Conservation (phyloP, 192 early-diverging fungal genomes). For the Linnemannia schmuckeri region DNA sequence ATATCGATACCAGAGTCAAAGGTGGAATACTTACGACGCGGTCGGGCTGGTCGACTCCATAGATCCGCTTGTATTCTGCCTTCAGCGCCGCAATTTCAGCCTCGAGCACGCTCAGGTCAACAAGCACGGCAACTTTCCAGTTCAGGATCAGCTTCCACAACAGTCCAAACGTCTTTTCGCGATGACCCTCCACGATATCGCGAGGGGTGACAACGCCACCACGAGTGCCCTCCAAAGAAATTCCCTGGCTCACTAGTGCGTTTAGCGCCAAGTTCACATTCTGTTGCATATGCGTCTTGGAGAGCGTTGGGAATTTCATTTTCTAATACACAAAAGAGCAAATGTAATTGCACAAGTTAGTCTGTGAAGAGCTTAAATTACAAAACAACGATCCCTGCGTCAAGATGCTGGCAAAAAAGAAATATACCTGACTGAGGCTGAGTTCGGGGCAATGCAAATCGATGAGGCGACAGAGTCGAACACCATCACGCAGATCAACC, state of each 20-base stretch:
- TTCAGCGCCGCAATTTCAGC: constrained; percentile 38
- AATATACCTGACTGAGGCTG: constrained; percentile 31
- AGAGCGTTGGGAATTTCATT: constrained; percentile 55
- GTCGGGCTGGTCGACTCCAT: constrained; percentile 39
- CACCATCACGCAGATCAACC: constrained; percentile 50
- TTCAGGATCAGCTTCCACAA: constrained; percentile 58
- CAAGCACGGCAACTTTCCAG: constrained; percentile 53
- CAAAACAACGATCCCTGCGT: neutral
- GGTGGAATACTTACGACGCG: constrained; percentile 28
- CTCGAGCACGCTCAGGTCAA: constrained; percentile 46
- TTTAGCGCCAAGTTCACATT: constrained; percentile 51
- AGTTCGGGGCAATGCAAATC: constrained; percentile 41
- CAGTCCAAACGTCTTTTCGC: constrained; percentile 58
- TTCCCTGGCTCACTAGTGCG: constrained; percentile 30
- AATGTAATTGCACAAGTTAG: neutral
- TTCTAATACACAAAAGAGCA: constrained; percentile 12
- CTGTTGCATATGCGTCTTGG: constrained; percentile 56
- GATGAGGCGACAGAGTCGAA: constrained; percentile 41
- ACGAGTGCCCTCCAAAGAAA: constrained; percentile 49
- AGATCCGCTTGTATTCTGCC: constrained; percentile 31
- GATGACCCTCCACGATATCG: constrained; percentile 58
- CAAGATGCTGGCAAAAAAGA: neutral
- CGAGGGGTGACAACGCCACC: constrained; percentile 36
- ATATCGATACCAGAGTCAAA: neutral
- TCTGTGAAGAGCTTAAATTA: neutral